These are phyloP conservation scores for Nicotiana undulata DNA, from an alignment of 257 asterid genomes.

Conservation along the genomic window DNA sequence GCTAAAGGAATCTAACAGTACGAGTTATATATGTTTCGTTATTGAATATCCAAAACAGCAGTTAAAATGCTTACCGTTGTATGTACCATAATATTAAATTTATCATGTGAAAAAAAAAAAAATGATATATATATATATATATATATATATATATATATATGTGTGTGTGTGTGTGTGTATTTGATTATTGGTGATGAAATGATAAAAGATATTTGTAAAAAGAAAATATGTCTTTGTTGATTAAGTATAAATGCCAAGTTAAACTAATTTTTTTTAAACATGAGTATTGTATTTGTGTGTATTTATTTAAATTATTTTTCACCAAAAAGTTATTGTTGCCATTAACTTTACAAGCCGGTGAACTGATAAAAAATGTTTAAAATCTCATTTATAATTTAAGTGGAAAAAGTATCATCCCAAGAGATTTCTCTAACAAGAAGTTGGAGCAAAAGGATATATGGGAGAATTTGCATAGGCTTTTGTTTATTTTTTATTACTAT, in stretches of 20 bases:
- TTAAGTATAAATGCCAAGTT: not conserved
- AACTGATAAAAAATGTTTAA: too few species aligned
- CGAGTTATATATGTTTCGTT: not conserved
- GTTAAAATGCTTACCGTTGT: not conserved
- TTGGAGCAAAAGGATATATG: too few species aligned
- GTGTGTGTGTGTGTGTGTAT: too few species aligned
- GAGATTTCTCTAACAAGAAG: too few species aligned
- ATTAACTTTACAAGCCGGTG: too few species aligned
- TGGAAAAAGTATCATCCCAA: too few species aligned
- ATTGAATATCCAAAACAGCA: not conserved
- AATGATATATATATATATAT: too few species aligned
- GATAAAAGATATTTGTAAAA: not conserved
- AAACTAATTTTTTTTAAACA: not conserved
- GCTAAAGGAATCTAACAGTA: not conserved
- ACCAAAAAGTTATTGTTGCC: too few species aligned
- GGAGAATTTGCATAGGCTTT: not conserved
- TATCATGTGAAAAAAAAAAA: not conserved
- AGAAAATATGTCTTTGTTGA: not conserved
- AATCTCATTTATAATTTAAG: too few species aligned
- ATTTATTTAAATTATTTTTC: too few species aligned
- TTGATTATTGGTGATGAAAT: not conserved
- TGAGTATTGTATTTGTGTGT: not conserved
- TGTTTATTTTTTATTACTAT: not conserved
- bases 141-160: too few species aligned
- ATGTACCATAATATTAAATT: too few species aligned